A percentile compares a stretch with the other conserved stretches of the same genome.
These are phyloP conservation scores for Claviceps humidiphila DNA, from an alignment of 2,329 filamentous ascomycete species.

Conservation along the genomic window DNA sequence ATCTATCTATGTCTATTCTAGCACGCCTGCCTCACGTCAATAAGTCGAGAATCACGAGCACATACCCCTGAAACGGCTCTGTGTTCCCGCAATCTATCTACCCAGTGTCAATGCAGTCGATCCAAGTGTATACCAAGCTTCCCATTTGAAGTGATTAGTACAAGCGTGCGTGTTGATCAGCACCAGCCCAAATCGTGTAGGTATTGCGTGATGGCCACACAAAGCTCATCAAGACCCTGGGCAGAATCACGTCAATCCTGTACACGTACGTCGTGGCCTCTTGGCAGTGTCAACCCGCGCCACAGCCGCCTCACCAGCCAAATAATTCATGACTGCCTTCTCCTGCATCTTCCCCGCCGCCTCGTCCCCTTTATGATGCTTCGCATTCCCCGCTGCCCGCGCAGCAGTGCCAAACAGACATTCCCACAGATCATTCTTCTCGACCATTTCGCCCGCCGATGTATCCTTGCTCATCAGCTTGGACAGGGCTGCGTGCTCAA, in stretches of 20 bases:
- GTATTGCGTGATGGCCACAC: background rate
- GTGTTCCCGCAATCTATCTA: too few relatives aligned
- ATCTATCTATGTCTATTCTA: too few relatives aligned
- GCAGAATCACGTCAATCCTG: background rate
- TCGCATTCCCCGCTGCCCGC: conserved; percentile 8
- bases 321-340: conserved; percentile 25
- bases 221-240: background rate
- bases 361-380: conserved; percentile 9
- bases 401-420: conserved; percentile 63
- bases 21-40: too few relatives aligned
- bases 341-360: conserved; percentile 18
- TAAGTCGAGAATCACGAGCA: too few relatives aligned
- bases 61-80: too few relatives aligned
- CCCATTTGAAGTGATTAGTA: too few relatives aligned
- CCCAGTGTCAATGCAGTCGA: too few relatives aligned
- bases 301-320: conserved; percentile 31
- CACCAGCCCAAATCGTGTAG: too few relatives aligned
- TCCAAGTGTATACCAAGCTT: too few relatives aligned
- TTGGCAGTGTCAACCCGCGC: background rate
- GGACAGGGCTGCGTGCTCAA: conserved; percentile 59
- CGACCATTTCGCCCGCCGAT: conserved; percentile 66
- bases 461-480: conserved; percentile 58
- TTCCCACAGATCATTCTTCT: conserved; percentile 69
- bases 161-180: too few relatives aligned
- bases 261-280: background rate